Conservation (phyloP, 2,329 filamentous ascomycete species). For the Aureobasidium sp. region DNA sequence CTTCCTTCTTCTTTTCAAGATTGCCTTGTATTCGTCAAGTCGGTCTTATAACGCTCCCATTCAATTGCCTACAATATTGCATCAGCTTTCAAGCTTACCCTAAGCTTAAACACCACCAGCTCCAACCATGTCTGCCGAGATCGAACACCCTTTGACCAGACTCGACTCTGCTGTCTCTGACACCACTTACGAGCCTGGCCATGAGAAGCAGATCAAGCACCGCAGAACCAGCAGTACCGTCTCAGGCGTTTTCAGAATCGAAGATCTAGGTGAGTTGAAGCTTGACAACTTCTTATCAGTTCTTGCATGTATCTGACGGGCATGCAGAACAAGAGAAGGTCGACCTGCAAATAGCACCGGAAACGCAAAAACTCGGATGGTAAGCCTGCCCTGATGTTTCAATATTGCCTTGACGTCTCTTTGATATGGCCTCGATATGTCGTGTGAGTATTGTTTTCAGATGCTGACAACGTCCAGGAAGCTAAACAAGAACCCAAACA, state of each 20-base stretch:
- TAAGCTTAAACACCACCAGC: constrained; percentile 16
- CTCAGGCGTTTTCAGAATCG: constrained; percentile 72
- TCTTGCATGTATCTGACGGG: background rate
- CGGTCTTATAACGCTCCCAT: constrained; percentile 4
- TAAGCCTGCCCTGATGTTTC: constrained; percentile 41
- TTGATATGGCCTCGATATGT: background rate
- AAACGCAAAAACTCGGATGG: constrained; percentile 86
- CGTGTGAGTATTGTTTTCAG: background rate
- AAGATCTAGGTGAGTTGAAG: constrained; percentile 67
- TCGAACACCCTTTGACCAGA: constrained; percentile 61
- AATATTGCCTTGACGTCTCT: background rate
- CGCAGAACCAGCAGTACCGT: constrained; percentile 67
- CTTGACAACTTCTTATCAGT: background rate
- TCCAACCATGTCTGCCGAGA: constrained; percentile 48
- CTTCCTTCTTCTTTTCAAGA: constrained; percentile 9
- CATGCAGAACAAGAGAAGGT: constrained; percentile 63
- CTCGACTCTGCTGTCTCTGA: constrained; percentile 88
- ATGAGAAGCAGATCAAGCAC: constrained; percentile 58
- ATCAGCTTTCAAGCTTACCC: constrained; percentile 5
- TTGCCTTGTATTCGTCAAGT: constrained; percentile 14
- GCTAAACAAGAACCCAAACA: constrained; percentile 76
- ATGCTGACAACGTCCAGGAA: constrained; percentile 55
- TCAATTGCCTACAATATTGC: background rate
- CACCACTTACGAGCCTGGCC: constrained; percentile 57
- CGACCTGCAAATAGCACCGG: constrained; percentile 65